phyloP scores from a whole-genome alignment of 2,329 filamentous ascomycete genomes.

The Furcasterigmium furcatum region DNA sequence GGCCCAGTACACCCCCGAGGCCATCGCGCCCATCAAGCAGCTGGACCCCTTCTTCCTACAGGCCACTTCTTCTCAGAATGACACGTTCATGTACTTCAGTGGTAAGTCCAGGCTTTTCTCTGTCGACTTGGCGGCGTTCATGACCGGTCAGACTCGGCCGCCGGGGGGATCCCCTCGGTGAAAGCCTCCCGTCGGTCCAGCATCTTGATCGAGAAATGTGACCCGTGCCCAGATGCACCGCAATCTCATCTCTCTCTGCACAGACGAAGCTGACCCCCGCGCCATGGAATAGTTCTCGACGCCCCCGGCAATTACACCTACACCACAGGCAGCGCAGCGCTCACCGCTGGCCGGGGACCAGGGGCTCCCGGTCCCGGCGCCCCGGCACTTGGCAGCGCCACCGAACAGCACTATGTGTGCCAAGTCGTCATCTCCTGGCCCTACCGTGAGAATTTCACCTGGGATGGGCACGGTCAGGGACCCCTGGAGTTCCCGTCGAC shows the following conservation, averaged over 20 bases:
- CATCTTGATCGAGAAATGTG: too few relatives aligned
- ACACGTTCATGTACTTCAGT: slow-evolving; percentile 51
- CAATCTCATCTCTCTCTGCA: not conserved
- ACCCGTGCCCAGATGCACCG: too few relatives aligned
- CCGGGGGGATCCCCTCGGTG: too few relatives aligned
- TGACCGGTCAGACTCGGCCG: too few relatives aligned
- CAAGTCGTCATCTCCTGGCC: slow-evolving; percentile 54
- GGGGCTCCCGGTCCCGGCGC: not conserved
- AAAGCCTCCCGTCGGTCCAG: too few relatives aligned
- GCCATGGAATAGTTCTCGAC: slow-evolving; percentile 36
- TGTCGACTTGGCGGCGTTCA: too few relatives aligned
- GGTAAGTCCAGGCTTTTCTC: slow-evolving; percentile 24
- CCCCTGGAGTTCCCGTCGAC: slow-evolving; percentile 35
- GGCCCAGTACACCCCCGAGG: slow-evolving; percentile 31
- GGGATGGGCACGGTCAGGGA: slow-evolving; percentile 11
- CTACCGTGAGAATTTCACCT: slow-evolving; percentile 28
- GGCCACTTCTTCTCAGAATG: slow-evolving; percentile 46
- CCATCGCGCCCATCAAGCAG: slow-evolving; percentile 36
- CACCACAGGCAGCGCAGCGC: slow-evolving; percentile 7
- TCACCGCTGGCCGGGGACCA: not conserved
- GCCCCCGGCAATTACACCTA: slow-evolving; percentile 37
- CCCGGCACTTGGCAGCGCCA: not conserved
- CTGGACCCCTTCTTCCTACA: slow-evolving; percentile 55
- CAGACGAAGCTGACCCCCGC: not conserved
- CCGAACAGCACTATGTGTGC: slow-evolving; percentile 29